These are phyloP conservation scores for Daldinia childiae DNA, from an alignment of 495 filamentous ascomycete genomes.

Conservation along the genomic window DNA sequence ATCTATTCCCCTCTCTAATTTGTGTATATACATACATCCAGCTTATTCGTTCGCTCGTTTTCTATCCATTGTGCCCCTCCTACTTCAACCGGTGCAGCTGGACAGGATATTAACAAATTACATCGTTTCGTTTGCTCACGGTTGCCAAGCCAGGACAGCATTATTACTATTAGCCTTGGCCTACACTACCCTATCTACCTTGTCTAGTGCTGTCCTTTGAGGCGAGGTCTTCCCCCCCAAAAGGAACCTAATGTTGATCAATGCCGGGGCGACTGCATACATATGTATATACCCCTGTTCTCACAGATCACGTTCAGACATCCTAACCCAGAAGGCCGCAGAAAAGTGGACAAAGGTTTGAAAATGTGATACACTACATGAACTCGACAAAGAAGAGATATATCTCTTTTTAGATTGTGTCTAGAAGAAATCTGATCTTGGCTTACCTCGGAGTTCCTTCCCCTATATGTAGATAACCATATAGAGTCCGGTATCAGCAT, in stretches of 20 bases:
- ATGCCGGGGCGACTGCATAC: slow-evolving; percentile 35
- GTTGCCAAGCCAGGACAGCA: slow-evolving; percentile 29
- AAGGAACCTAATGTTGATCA: slow-evolving; percentile 29
- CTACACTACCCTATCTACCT: not conserved
- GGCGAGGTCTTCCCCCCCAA: slow-evolving; percentile 30
- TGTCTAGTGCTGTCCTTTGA: slow-evolving; percentile 21
- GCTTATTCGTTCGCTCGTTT: no score
- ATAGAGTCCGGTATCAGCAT: not conserved
- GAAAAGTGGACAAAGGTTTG: slow-evolving; percentile 22
- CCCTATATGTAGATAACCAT: not conserved
- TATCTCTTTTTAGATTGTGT: slow-evolving; percentile 3
- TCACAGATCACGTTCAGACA: slow-evolving; percentile 12
- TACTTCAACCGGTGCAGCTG: not conserved
- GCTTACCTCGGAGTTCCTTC: not conserved
- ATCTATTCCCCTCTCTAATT: not conserved
- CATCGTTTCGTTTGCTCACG: slow-evolving; percentile 32
- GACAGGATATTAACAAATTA: slow-evolving; percentile 9
- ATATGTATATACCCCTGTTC: slow-evolving; percentile 14
- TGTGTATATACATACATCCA: not conserved
- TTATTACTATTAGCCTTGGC: slow-evolving; percentile 12
- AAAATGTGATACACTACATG: slow-evolving; percentile 11
- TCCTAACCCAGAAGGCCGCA: slow-evolving; percentile 4
- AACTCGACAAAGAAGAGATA: slow-evolving; percentile 11
- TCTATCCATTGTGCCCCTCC: not conserved
- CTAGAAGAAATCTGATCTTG: not conserved